Percentiles rank a stretch among this genome's conserved stretches.
These are phyloP conservation scores for Physcomitrellopsis africana DNA, from an alignment of 225 moss, liverwort and hornwort genomes.

Conservation along the genomic window DNA sequence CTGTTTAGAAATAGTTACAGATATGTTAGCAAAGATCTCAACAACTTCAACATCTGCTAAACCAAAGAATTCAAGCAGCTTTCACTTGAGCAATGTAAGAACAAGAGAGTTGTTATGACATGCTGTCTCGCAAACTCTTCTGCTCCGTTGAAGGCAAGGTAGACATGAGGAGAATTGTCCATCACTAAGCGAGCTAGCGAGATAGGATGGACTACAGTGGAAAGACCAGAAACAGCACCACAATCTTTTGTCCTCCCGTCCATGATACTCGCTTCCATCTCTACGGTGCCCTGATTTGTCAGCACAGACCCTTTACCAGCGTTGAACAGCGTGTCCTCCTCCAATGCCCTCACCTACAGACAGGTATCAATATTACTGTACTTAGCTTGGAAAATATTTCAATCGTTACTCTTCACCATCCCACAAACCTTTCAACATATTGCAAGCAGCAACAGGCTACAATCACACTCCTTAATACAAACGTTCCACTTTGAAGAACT, in stretches of 20 bases:
- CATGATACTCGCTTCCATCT: conserved; percentile 99
- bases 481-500: too few species aligned
- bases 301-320: conserved; percentile 89
- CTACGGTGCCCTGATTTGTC: conserved; percentile 82
- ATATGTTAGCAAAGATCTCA: too few species aligned
- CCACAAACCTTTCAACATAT: too few species aligned
- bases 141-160: conserved; percentile 88
- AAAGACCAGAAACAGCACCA: conserved; percentile 93
- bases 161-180: conserved; percentile 90
- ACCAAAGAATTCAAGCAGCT: too few species aligned
- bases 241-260: conserved; percentile 78
- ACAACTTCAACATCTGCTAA: too few species aligned
- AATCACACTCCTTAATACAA: too few species aligned
- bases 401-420: too few species aligned
- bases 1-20: too few species aligned
- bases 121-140: conserved; percentile 89
- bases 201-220: conserved; percentile 84
- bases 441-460: too few species aligned
- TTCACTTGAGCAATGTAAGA: not conserved
- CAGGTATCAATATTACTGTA: conserved; percentile 18
- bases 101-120: conserved; percentile 46
- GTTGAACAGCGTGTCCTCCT: conserved; percentile 80
- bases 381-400: conserved; percentile 16
- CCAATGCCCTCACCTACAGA: conserved; percentile 78
- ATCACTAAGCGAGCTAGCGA: conserved; percentile 96